These are phyloP conservation scores for Magnolia kwangsiensis DNA, from an alignment of 164 flowering plant genomes.

Conservation along the genomic window DNA sequence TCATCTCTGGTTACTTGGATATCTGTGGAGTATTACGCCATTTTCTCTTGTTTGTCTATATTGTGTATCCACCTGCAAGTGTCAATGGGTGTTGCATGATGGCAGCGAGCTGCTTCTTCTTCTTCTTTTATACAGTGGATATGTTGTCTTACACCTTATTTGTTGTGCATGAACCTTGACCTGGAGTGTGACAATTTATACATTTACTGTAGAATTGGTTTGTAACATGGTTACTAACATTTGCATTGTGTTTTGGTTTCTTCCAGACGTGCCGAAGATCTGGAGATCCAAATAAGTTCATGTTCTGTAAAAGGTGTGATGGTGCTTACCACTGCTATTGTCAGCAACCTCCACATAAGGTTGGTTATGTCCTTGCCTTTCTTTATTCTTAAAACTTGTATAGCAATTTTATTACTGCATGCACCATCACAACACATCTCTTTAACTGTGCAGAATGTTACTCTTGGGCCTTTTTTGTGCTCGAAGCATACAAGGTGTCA, in stretches of 20 bases:
- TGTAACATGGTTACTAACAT: background rate
- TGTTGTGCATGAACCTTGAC: background rate
- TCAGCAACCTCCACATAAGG: slow-evolving; percentile 98
- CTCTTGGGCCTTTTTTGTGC: slow-evolving; percentile 88
- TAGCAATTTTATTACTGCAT: background rate
- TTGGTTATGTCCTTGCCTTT: slow-evolving; percentile 18
- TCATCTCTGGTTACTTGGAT: too few relatives aligned
- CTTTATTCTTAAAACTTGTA: background rate
- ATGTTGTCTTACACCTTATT: background rate
- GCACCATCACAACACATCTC: slow-evolving; percentile 4
- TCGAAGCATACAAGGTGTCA: slow-evolving; percentile 95
- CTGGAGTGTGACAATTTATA: background rate
- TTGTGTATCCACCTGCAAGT: background rate
- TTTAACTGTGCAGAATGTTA: slow-evolving; percentile 59
- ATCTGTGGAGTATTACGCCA: too few relatives aligned
- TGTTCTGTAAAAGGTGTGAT: slow-evolving; percentile 98
- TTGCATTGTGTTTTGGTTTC: slow-evolving; percentile 2
- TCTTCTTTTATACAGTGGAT: background rate
- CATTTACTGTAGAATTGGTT: background rate
- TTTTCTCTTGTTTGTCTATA: too few relatives aligned
- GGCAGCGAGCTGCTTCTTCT: background rate
- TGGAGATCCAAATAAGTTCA: slow-evolving; percentile 89
- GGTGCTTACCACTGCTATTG: slow-evolving; percentile 97
- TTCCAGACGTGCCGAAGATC: slow-evolving; percentile 78
- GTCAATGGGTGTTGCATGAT: background rate